phyloP scores from a whole-genome alignment of 768 basidiomycete species.

The Coprinellus aureogranulatus region DNA sequence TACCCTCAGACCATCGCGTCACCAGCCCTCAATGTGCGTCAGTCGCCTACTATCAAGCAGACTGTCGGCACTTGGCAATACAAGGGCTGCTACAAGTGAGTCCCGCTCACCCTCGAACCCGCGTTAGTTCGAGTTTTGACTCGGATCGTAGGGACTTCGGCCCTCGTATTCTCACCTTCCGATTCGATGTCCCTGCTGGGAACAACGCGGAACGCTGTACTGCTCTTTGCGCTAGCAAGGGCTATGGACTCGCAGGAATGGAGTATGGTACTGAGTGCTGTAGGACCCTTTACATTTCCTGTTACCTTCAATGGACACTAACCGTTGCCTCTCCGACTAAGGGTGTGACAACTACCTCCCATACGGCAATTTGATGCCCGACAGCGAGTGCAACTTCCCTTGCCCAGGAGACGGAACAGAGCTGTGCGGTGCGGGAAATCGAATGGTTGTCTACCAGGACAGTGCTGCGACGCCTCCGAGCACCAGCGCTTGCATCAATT shows the following conservation, averaged over 20 bases:
- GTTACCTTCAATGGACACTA: too few relatives aligned
- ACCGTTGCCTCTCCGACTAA: not conserved
- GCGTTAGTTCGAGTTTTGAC: not conserved
- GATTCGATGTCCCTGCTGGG: constrained; percentile 9
- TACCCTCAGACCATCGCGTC: not conserved
- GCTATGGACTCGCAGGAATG: constrained; percentile 13
- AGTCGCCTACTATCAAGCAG: constrained; percentile 14
- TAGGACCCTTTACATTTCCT: not conserved
- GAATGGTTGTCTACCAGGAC: constrained; percentile 44
- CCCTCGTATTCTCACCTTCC: constrained; percentile 12
- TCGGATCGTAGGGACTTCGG: constrained; percentile 12
- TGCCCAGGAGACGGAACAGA: constrained; percentile 46
- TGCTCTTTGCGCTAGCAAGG: constrained; percentile 17
- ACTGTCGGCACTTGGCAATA: constrained; percentile 14
- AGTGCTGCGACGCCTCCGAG: constrained; percentile 15
- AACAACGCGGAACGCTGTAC: constrained; percentile 15
- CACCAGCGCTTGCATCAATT: constrained; percentile 14
- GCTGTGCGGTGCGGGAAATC: constrained; percentile 44
- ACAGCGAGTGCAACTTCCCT: constrained; percentile 38
- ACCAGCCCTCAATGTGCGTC: not conserved
- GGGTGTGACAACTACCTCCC: constrained; percentile 21
- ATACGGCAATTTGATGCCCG: constrained; percentile 7
- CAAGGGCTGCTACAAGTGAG: constrained; percentile 16
- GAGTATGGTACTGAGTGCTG: constrained; percentile 14
- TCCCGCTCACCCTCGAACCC: not conserved